These are phyloP conservation scores for Phytophthora crassamura DNA, from an alignment of 352 stramenopile species.

Conservation along the genomic window DNA sequence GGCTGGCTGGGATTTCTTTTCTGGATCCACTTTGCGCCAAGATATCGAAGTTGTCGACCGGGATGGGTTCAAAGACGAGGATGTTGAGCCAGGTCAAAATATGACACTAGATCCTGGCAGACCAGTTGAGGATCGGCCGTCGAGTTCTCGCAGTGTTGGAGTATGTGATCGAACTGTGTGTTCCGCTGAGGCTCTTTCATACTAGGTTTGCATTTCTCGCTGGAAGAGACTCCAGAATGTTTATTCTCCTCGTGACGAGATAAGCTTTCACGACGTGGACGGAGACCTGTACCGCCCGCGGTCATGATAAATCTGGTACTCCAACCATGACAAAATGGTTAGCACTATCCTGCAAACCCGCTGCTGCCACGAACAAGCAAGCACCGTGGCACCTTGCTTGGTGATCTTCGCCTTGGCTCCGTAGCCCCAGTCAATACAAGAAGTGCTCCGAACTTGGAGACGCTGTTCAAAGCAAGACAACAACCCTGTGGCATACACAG, in stretches of 20 bases:
- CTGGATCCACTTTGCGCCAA: too few relatives aligned
- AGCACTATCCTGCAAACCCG: conserved; percentile 25
- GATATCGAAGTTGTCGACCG: too few relatives aligned
- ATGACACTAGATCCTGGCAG: too few relatives aligned
- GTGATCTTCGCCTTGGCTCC: not conserved
- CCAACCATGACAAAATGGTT: conserved; percentile 21
- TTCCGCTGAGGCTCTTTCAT: too few relatives aligned
- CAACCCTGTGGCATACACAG: too few relatives aligned
- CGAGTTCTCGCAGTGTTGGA: not conserved
- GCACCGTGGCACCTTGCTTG: not conserved
- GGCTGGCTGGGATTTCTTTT: too few relatives aligned
- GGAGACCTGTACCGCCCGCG: conserved; percentile 9
- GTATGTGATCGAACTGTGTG: not conserved
- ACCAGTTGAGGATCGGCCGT: too few relatives aligned
- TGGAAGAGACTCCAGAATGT: not conserved
- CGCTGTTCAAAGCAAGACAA: too few relatives aligned
- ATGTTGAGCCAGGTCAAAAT: too few relatives aligned
- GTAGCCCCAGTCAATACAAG: not conserved
- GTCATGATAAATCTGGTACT: conserved; percentile 38
- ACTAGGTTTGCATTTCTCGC: too few relatives aligned
- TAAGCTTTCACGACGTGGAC: conserved; percentile 18
- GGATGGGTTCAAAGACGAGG: too few relatives aligned
- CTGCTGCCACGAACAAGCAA: conserved; percentile 27
- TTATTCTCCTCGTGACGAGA: conserved; percentile 11
- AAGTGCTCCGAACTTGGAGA: conserved; percentile 26